Base-by-base conservation (phyloP, 306 rosid species). In the Vigna nakashimae region DNA sequence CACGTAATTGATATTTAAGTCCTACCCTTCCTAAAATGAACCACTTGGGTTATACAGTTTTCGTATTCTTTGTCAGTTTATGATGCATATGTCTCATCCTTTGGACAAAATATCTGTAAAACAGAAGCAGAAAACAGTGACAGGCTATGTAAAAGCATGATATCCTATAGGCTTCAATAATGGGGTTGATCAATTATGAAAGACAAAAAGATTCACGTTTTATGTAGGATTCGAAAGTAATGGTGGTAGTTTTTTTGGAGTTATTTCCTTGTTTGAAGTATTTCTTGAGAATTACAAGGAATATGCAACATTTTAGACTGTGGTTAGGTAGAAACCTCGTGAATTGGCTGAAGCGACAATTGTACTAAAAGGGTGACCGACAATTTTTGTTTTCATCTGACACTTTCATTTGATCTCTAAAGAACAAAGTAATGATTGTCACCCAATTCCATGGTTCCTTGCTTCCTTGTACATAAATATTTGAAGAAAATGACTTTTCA, bases 21-120 rank as follows among this genome's bases (percentile, higher is more conserved):
- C 16, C 64, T 34, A 55, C 68, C 69, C 83, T 73, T 67, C 14
- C 48, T 78, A 36, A 73, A 45, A 56, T 71, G 82, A 82, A 82
- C 59, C 13, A 40, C 62, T 74, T 65, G 73, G 56, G 24, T 38
- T 42, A 53, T 36, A 62, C 34, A 56, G 2, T 63, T 70, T 16
- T 50, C 65, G 30, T 70, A 5, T 62, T 60, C 16, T 79, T 7
- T 12, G 13, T 60, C 16, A 46, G 45, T 12, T 45, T 17, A 32
- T 79, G 32, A 79, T 59, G 60, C 17, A 53, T 51, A 51, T 69
- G 42, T 69, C 73, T 69, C 40, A 49, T 15, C 58, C 38, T 46
- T 69, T 48, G 15, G 58, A 69, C 18, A 56, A 16, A 10, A 16
- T 12, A 34, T 36, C 26, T 43, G 40, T 57, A 18, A 73, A 76